These are phyloP conservation scores for Trametes maxima DNA, from an alignment of 768 basidiomycete species.

Conservation along the genomic window DNA sequence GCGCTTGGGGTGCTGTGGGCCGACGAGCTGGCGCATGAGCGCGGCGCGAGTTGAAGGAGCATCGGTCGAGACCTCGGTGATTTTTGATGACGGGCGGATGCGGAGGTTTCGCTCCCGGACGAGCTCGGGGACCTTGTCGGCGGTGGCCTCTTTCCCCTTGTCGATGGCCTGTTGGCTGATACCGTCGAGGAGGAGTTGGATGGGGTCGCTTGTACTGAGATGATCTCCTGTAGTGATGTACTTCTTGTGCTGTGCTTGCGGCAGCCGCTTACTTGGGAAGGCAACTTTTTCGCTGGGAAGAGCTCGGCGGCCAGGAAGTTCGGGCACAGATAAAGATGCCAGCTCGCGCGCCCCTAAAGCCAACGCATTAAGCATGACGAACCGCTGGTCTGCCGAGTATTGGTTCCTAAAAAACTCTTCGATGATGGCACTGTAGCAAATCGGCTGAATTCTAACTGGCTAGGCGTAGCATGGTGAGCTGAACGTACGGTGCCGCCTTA, in stretches of 20 bases:
- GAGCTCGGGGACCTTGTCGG: slow-evolving; percentile 59
- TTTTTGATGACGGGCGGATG: slow-evolving; percentile 50
- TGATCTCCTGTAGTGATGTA: slow-evolving; percentile 53
- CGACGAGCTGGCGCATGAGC: slow-evolving; percentile 17
- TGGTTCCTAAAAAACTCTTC: slow-evolving; percentile 95
- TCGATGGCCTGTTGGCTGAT: slow-evolving; percentile 68
- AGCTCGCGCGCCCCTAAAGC: slow-evolving; percentile 87
- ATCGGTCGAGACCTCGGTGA: slow-evolving; percentile 45
- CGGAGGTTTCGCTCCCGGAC: slow-evolving; percentile 76
- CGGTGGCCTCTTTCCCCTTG: slow-evolving; percentile 54
- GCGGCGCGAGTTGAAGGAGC: slow-evolving; percentile 11
- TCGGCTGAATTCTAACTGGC: neutral
- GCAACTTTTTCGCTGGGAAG: slow-evolving; percentile 38
- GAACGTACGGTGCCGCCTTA: slow-evolving; percentile 78
- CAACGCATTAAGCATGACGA: slow-evolving; percentile 81
- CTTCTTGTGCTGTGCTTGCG: slow-evolving; percentile 67
- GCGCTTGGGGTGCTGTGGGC: slow-evolving; percentile 18
- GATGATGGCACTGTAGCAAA: slow-evolving; percentile 62
- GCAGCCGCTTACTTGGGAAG: slow-evolving; percentile 85
- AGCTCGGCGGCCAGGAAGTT: slow-evolving; percentile 7
- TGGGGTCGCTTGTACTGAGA: slow-evolving; percentile 34
- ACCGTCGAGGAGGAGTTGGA: slow-evolving; percentile 62
- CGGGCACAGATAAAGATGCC: slow-evolving; percentile 45
- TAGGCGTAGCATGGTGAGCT: neutral
- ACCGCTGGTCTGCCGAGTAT: slow-evolving; percentile 86